Percentiles rank a stretch among this genome's conserved stretches.
These are phyloP conservation scores for Psilocybe cubensis DNA, from an alignment of 768 basidiomycete species.

Conservation along the genomic window DNA sequence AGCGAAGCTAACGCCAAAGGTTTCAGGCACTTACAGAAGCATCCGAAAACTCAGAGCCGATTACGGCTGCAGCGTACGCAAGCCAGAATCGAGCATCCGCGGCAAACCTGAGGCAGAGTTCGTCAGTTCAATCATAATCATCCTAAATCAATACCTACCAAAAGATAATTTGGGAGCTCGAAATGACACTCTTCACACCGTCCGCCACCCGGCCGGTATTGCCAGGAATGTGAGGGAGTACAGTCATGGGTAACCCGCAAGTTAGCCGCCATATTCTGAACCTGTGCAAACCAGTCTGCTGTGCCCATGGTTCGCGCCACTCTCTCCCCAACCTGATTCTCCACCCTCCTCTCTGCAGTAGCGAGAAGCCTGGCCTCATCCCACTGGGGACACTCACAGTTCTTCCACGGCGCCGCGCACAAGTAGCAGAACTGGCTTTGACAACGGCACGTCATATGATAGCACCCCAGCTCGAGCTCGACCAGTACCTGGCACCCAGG, in stretches of 20 bases:
- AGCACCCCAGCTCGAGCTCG: constrained; percentile 61
- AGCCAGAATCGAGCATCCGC: constrained; percentile 35
- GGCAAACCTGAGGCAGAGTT: constrained; percentile 32
- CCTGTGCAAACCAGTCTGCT: constrained; percentile 33
- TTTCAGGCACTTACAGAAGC: not conserved
- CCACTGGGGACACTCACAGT: constrained; percentile 65
- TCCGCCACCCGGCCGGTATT: constrained; percentile 43
- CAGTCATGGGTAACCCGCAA: constrained; percentile 63
- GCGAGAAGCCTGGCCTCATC: constrained; percentile 50
- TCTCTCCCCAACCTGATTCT: constrained; percentile 35
- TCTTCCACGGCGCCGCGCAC: constrained; percentile 66
- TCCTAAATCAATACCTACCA: constrained; percentile 40
- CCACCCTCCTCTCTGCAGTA: constrained; percentile 49
- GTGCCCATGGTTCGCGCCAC: constrained; percentile 25
- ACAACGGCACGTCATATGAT: constrained; percentile 69
- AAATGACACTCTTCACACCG: constrained; percentile 49
- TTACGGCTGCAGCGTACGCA: constrained; percentile 45
- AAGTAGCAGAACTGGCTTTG: constrained; percentile 65
- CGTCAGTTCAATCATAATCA: not conserved
- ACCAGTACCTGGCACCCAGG: constrained; percentile 59
- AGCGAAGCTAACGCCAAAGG: not conserved
- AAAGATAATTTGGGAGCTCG: constrained; percentile 45
- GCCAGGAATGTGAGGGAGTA: constrained; percentile 46
- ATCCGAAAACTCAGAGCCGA: constrained; percentile 26
- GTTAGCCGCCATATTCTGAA: constrained; percentile 33